Base-by-base conservation (phyloP, 1,139 yeast species). In the Candida sanyaensis region DNA sequence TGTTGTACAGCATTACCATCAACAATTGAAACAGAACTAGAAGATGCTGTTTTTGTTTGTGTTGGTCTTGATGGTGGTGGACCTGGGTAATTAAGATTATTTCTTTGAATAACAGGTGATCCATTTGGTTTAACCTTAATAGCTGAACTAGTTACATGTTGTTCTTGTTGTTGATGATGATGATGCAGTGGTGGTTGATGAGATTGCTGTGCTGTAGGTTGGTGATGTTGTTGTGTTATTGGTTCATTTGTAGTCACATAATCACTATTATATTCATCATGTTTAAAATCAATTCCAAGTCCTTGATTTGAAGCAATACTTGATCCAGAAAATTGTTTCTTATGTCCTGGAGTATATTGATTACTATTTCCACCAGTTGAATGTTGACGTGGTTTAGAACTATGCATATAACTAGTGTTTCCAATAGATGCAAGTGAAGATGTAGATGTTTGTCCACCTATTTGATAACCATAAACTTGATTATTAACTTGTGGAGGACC, bases 261-360 rank as follows among this genome's bases (percentile, higher is more conserved):
- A 17, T 12, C 17, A 2, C 12, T 23, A n/a, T 32, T 13, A 9
- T 32, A 10, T n/a, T 6, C 39, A 24, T 8, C 39, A 23, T 36
- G 29, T 2, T 24, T 36, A 26, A 36, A 36, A 36, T 36, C 30
- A 36, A 36, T 36, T 36, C 39, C 39, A 10, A 36, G 17, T 12
- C 39, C 39, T 7, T 36, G 29, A n/a, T 17, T 29, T 6, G 72
- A 63, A 11, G 57, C 29, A 3, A 64, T 53, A 50, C 69, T 65
- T 0, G 63, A 61, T 28, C 66, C 57, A 1, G 71, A 65, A 3
- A 57, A 56, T 42, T 66, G 54, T 45, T 66, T 64, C 3, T 41
- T 53, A 43, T 46, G 48, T 21, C 43, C 41, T 7, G 42, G 44
- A 11, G 34, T 39, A 29, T 39, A 31, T 23, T 36, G 39, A 26